Conservation (phyloP, 176 grass and related monocot genomes). For the Ampelocalamus luodianensis region DNA sequence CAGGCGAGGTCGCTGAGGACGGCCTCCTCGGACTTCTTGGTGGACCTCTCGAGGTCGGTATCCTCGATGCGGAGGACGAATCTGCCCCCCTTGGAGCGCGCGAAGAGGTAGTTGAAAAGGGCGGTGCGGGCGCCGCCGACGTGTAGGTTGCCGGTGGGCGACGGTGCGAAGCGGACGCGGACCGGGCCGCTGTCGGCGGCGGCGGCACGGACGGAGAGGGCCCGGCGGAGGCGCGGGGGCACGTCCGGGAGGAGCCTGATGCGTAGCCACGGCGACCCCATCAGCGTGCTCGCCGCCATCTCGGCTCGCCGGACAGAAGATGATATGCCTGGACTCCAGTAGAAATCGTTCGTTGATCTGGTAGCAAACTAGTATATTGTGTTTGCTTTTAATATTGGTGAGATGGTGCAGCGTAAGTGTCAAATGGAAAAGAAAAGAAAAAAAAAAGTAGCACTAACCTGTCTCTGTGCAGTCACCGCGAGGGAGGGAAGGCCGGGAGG, state of each 20-base stretch:
- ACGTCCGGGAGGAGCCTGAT: slow-evolving; percentile 55
- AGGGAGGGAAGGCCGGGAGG: too few relatives aligned
- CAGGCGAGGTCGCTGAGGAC: slow-evolving; percentile 83
- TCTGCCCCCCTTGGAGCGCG: slow-evolving; percentile 70
- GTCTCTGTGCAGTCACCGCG: too few relatives aligned
- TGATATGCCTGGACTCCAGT: too few relatives aligned
- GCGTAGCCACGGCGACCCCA: slow-evolving; percentile 62
- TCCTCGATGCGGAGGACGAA: slow-evolving; percentile 93
- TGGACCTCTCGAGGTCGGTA: slow-evolving; percentile 87
- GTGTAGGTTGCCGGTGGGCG: slow-evolving; percentile 90
- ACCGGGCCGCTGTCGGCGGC: slow-evolving; percentile 44
- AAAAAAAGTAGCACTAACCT: too few relatives aligned
- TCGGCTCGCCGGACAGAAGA: background rate
- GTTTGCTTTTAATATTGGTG: too few relatives aligned
- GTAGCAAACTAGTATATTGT: too few relatives aligned
- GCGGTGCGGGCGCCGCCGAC: slow-evolving; percentile 86
- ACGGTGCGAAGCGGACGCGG: slow-evolving; percentile 91
- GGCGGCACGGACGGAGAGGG: slow-evolving; percentile 51
- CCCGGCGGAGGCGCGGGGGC: slow-evolving; percentile 20
- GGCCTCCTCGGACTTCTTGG: slow-evolving; percentile 85
- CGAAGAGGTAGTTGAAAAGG: slow-evolving; percentile 95
- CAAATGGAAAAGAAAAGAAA: too few relatives aligned
- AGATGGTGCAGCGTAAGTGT: too few relatives aligned
- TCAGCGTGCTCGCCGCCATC: slow-evolving; percentile 52
- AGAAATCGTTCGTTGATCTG: too few relatives aligned